Conservation (phyloP, 2,329 filamentous ascomycete genomes). For the Fusarium burgessii region DNA sequence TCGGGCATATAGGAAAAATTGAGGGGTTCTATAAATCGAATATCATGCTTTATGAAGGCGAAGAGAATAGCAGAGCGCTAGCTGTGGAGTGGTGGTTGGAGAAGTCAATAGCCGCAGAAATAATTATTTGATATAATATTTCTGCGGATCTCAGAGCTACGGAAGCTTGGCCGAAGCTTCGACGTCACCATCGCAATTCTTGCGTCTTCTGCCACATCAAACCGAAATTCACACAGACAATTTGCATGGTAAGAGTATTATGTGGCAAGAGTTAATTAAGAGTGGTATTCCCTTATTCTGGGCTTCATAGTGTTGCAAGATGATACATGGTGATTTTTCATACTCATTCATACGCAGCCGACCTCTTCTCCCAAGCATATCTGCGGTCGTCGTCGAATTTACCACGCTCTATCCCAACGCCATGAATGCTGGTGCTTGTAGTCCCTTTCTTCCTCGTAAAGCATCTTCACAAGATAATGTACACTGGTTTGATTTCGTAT, state of each 20-base stretch:
- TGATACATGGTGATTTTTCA: slow-evolving; percentile 42
- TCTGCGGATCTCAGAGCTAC: slow-evolving; percentile 30
- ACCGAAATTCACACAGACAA: not conserved
- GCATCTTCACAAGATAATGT: slow-evolving; percentile 40
- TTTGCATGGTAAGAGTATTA: not conserved
- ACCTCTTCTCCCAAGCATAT: slow-evolving; percentile 36
- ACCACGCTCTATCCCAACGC: slow-evolving; percentile 43
- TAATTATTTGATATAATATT: slow-evolving; percentile 30
- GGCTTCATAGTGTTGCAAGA: slow-evolving; percentile 33
- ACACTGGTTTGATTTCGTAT: slow-evolving; percentile 38
- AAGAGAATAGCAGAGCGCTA: not conserved
- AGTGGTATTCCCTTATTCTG: slow-evolving; percentile 36
- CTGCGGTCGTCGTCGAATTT: slow-evolving; percentile 29
- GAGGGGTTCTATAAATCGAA: slow-evolving; percentile 14
- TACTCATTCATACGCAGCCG: slow-evolving; percentile 40
- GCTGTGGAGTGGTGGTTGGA: slow-evolving; percentile 3
- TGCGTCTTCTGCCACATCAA: slow-evolving; percentile 24
- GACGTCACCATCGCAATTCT: slow-evolving; percentile 33
- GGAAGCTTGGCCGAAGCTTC: slow-evolving; percentile 30
- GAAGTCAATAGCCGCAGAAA: slow-evolving; percentile 7
- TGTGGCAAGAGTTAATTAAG: slow-evolving; percentile 33
- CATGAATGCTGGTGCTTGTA: slow-evolving; percentile 42
- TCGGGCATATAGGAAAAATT: slow-evolving; percentile 57
- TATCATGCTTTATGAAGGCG: slow-evolving; percentile 43
- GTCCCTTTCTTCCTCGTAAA: slow-evolving; percentile 8